Percentiles rank a stretch among this genome's conserved stretches.
Conservation (phyloP, 2,329 filamentous ascomycete species). For the Cercospora zeina region DNA sequence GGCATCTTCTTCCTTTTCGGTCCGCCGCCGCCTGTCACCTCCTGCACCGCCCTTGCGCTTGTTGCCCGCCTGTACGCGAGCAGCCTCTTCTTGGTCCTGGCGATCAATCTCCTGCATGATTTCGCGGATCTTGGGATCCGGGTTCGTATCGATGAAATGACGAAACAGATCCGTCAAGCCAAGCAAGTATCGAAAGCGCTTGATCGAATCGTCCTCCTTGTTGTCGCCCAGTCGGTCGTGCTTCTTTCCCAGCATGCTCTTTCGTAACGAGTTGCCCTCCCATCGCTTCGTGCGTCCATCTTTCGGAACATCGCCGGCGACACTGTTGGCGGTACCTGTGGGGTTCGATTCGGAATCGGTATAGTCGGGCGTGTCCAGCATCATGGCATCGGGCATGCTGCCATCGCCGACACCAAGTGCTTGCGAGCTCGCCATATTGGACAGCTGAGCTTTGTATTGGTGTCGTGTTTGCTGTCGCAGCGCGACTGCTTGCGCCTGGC, state of each 20-base stretch:
- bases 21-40: slow-evolving; percentile 76
- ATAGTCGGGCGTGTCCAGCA: slow-evolving; percentile 63
- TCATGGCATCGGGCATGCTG: slow-evolving; percentile 36
- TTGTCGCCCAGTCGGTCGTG: slow-evolving; percentile 88
- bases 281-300: slow-evolving; percentile 85
- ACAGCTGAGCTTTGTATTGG: neutral
- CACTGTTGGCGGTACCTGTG: slow-evolving; percentile 75
- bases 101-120: slow-evolving; percentile 94
- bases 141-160: slow-evolving; percentile 97
- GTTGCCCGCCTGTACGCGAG: slow-evolving; percentile 66
- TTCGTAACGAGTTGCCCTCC: slow-evolving; percentile 83
- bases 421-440: slow-evolving; percentile 31
- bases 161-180: slow-evolving; percentile 96
- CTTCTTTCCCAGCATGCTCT: slow-evolving; percentile 92
- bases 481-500: slow-evolving; percentile 24
- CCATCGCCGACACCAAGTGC: slow-evolving; percentile 37
- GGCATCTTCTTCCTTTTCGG: slow-evolving; percentile 96
- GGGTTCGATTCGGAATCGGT: slow-evolving; percentile 67
- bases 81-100: slow-evolving; percentile 73
- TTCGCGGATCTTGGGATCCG: slow-evolving; percentile 89
- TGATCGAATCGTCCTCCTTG: slow-evolving; percentile 95
- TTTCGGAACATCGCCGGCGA: slow-evolving; percentile 68
- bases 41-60: slow-evolving; percentile 81
- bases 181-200: slow-evolving; percentile 89
- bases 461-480: slow-evolving; percentile 4